These are phyloP conservation scores for Pisolithus microcarpus DNA, from an alignment of 768 basidiomycete genomes.

Conservation along the genomic window DNA sequence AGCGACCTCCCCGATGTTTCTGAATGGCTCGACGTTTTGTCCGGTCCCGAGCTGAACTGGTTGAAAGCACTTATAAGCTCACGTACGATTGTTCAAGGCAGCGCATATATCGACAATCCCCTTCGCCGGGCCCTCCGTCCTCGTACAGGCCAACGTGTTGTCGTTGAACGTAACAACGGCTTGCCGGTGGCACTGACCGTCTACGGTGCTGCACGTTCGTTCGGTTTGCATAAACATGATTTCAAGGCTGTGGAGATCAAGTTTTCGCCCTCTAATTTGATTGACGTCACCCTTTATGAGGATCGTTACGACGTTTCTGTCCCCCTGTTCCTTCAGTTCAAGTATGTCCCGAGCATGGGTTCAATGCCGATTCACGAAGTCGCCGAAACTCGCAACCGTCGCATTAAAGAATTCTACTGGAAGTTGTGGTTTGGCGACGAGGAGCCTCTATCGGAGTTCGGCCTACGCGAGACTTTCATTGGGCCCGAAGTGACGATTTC, in stretches of 20 bases:
- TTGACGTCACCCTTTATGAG: slow-evolving; percentile 73
- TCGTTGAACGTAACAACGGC: slow-evolving; percentile 45
- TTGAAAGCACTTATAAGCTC: slow-evolving; percentile 77
- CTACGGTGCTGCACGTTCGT: slow-evolving; percentile 76
- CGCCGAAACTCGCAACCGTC: slow-evolving; percentile 69
- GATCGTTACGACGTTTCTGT: slow-evolving; percentile 72
- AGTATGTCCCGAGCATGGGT: slow-evolving; percentile 81
- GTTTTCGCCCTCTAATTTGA: slow-evolving; percentile 49
- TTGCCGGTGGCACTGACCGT: slow-evolving; percentile 53
- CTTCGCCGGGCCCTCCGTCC: slow-evolving; percentile 82
- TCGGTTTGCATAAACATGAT: slow-evolving; percentile 57
- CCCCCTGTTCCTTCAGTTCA: slow-evolving; percentile 75
- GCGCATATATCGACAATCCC: slow-evolving; percentile 82
- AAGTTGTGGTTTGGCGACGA: slow-evolving; percentile 94
- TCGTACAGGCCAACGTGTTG: slow-evolving; percentile 69
- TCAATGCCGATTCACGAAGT: slow-evolving; percentile 93
- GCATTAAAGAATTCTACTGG: slow-evolving; percentile 99
- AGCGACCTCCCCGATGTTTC: slow-evolving; percentile 49
- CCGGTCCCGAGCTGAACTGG: slow-evolving; percentile 81
- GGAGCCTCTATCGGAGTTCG: slow-evolving; percentile 66
- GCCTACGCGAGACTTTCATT: slow-evolving; percentile 74
- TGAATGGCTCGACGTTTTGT: slow-evolving; percentile 79
- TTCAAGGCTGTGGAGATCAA: slow-evolving; percentile 82
- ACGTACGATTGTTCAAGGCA: slow-evolving; percentile 79
- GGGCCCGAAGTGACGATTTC: slow-evolving; percentile 83